phyloP scores from a whole-genome alignment of 495 filamentous ascomycete species.

The Darksidea phi region DNA sequence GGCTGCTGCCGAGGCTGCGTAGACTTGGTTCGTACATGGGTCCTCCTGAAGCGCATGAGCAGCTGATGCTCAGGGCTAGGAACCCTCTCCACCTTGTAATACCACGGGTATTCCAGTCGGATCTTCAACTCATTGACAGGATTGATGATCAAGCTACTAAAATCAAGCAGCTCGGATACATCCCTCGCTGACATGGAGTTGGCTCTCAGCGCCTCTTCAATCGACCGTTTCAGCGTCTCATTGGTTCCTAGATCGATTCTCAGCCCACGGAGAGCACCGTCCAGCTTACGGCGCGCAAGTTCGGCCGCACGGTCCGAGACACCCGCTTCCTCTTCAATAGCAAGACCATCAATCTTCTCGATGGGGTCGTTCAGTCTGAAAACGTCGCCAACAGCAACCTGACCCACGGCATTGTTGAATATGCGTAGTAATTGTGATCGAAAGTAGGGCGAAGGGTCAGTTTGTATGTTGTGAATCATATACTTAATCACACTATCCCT shows the following conservation, averaged over 20 bases:
- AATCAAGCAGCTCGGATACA: slow-evolving; percentile 70
- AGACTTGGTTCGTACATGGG: slow-evolving; percentile 24
- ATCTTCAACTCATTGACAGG: slow-evolving; percentile 61
- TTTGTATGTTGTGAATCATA: slow-evolving; percentile 68
- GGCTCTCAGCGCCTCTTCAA: slow-evolving; percentile 77
- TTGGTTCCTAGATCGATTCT: slow-evolving; percentile 68
- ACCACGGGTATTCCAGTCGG: slow-evolving; percentile 65
- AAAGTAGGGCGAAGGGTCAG: slow-evolving; percentile 78
- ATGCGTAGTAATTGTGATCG: slow-evolving; percentile 65
- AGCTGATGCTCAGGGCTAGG: slow-evolving; percentile 14
- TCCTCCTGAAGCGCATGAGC: not conserved
- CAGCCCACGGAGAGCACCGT: slow-evolving; percentile 71
- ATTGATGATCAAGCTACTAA: slow-evolving; percentile 73
- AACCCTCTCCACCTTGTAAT: slow-evolving; percentile 66
- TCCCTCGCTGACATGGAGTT: slow-evolving; percentile 64
- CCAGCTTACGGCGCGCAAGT: slow-evolving; percentile 70
- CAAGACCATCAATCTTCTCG: slow-evolving; percentile 57
- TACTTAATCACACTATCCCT: slow-evolving; percentile 60
- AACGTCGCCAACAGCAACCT: slow-evolving; percentile 72
- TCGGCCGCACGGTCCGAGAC: slow-evolving; percentile 66
- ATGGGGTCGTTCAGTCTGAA: slow-evolving; percentile 37
- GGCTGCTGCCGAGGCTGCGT: not conserved
- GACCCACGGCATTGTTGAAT: slow-evolving; percentile 71
- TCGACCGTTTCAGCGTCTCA: slow-evolving; percentile 59
- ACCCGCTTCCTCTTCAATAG: slow-evolving; percentile 71